These are phyloP conservation scores for Verbena officinalis DNA, from an alignment of 257 asterid genomes.

Conservation along the genomic window DNA sequence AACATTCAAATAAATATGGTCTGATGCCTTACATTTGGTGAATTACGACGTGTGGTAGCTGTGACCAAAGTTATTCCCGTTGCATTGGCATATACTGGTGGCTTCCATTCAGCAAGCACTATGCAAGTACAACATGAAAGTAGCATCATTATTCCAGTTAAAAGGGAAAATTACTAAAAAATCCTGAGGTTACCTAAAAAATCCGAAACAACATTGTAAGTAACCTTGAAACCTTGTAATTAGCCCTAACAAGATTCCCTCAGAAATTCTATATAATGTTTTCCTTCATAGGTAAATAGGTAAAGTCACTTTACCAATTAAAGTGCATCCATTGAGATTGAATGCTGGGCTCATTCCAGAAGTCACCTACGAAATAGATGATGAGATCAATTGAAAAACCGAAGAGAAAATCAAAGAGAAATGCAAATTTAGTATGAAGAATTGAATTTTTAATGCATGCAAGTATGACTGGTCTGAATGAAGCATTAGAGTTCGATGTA, in stretches of 20 bases:
- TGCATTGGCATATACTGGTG: constrained; percentile 83
- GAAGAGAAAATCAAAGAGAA: constrained; percentile 3
- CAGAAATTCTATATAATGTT: constrained; percentile 4
- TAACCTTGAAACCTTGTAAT: no score
- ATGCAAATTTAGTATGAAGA: no score
- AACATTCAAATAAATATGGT: not conserved
- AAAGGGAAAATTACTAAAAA: no score
- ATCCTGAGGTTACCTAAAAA: no score
- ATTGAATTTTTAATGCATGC: not conserved
- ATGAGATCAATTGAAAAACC: constrained; percentile 3
- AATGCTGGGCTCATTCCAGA: constrained; percentile 94
- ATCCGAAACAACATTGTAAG: no score
- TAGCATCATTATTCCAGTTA: constrained; percentile 11
- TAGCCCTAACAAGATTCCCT: no score
- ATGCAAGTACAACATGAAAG: constrained; percentile 25
- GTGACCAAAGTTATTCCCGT: constrained; percentile 79
- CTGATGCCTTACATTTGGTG: constrained; percentile 75
- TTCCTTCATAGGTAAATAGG: not conserved
- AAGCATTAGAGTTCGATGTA: constrained; percentile 6
- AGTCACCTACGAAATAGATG: constrained; percentile 59
- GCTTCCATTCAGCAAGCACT: constrained; percentile 99
- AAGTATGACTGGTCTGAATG: not conserved
- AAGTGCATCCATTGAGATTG: constrained; percentile 78
- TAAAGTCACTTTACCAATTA: constrained; percentile 83
- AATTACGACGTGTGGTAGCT: constrained; percentile 94